Percentiles rank a stretch among this genome's conserved stretches.
These are phyloP conservation scores for Aspergillus avenaceus DNA, from an alignment of 495 filamentous ascomycete species.

Conservation along the genomic window DNA sequence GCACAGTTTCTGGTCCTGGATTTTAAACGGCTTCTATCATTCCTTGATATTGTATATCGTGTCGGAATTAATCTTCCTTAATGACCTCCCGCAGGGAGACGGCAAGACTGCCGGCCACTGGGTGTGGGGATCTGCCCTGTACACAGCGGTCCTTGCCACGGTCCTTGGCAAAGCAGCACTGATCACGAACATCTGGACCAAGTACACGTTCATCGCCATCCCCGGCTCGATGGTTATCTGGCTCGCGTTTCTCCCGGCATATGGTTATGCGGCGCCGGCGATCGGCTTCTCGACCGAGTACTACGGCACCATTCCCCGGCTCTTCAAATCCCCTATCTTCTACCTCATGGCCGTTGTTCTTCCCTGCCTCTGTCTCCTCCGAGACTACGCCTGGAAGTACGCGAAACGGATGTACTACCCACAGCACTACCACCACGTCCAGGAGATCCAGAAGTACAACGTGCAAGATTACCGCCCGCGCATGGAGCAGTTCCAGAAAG, in stretches of 20 bases:
- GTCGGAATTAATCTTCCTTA: conserved; percentile 72
- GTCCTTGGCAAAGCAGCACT: conserved; percentile 94
- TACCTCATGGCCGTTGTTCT: conserved; percentile 83
- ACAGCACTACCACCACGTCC: conserved; percentile 95
- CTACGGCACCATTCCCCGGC: conserved; percentile 71
- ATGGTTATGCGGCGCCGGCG: conserved; percentile 85
- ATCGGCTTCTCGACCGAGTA: conserved; percentile 82
- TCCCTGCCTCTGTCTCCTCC: conserved; percentile 76
- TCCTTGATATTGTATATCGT: conserved; percentile 87
- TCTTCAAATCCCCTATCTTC: conserved; percentile 80
- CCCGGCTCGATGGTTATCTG: conserved; percentile 90
- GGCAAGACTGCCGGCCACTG: conserved; percentile 85
- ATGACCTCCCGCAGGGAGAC: conserved; percentile 70
- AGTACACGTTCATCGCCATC: conserved; percentile 94
- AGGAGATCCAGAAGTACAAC: conserved; percentile 99
- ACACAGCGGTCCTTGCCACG: conserved; percentile 84
- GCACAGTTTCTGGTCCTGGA: conserved; percentile 89
- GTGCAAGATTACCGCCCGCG: conserved; percentile 97
- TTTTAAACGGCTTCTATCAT: conserved; percentile 92
- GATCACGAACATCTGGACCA: conserved; percentile 97
- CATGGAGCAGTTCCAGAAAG: conserved; percentile 99
- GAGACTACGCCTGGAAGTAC: conserved; percentile 84
- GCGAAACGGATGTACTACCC: conserved; percentile 95
- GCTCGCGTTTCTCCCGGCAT: conserved; percentile 85
- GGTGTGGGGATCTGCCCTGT: conserved; percentile 93